Conservation (phyloP, 2,329 filamentous ascomycete species). For the Trichoderma koningii region DNA sequence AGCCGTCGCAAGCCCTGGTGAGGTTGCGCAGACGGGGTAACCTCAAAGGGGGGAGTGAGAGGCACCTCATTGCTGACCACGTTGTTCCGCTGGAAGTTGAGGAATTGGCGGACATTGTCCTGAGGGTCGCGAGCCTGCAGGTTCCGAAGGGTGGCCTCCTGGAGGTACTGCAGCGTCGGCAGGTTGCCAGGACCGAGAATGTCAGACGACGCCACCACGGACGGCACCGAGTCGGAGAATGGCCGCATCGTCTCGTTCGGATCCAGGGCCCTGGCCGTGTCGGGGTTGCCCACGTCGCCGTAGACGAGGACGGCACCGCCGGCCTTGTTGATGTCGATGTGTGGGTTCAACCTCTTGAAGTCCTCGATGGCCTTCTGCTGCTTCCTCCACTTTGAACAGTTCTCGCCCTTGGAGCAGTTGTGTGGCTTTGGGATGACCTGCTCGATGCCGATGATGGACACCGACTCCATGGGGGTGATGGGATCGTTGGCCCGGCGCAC, state of each 20-base stretch:
- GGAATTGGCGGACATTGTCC: constrained; percentile 89
- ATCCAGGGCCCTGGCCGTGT: constrained; percentile 61
- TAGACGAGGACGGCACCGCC: constrained; percentile 74
- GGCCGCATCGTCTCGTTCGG: constrained; percentile 62
- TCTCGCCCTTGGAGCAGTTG: constrained; percentile 81
- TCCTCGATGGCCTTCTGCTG: constrained; percentile 76
- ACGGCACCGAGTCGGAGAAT: constrained; percentile 74
- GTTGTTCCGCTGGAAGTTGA: constrained; percentile 74
- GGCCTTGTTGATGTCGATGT: constrained; percentile 51
- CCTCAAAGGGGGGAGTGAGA: constrained; percentile 69
- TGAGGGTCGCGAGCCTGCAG: constrained; percentile 77
- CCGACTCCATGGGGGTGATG: constrained; percentile 77
- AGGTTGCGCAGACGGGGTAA: constrained; percentile 54
- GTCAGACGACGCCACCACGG: constrained; percentile 88
- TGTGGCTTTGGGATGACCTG: constrained; percentile 84
- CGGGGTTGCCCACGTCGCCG: constrained; percentile 76
- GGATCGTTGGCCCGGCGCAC: constrained; percentile 58
- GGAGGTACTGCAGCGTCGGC: constrained; percentile 68
- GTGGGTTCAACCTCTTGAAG: constrained; percentile 74
- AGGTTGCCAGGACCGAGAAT: constrained; percentile 71
- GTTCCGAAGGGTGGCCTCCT: constrained; percentile 70
- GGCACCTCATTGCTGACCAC: constrained; percentile 56
- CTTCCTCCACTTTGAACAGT: constrained; percentile 78
- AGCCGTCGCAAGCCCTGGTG: constrained; percentile 60
- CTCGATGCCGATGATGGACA: constrained; percentile 90